phyloP scores from a whole-genome alignment of 1,284 basidiomycete genomes.

The Ustilago sp. region DNA sequence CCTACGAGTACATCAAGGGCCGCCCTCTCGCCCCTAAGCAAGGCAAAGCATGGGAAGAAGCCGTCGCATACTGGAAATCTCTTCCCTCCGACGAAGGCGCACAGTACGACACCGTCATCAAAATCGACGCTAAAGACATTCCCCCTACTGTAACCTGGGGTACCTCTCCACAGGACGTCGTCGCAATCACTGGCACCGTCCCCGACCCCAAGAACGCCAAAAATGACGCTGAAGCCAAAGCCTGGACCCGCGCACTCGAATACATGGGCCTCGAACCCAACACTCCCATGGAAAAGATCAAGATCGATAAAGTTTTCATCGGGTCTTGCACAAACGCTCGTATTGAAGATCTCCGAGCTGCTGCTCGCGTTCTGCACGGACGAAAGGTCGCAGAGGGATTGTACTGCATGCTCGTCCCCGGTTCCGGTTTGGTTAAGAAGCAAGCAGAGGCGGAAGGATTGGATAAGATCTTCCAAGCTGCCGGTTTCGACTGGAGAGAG shows the following conservation, averaged over 20 bases:
- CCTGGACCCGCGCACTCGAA: constrained; percentile 60
- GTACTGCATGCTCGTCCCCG: constrained; percentile 68
- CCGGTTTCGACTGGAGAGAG: constrained; percentile 69
- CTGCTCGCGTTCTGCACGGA: constrained; percentile 65
- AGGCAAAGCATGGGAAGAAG: constrained; percentile 64
- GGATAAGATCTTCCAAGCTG: constrained; percentile 68
- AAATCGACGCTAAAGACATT: constrained; percentile 66
- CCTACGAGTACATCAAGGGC: constrained; percentile 67
- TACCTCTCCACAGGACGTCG: constrained; percentile 65
- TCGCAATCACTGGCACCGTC: constrained; percentile 64
- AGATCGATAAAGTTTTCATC: constrained; percentile 69
- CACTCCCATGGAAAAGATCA: constrained; percentile 67
- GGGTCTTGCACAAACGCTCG: constrained; percentile 69
- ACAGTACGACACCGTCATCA: constrained; percentile 64
- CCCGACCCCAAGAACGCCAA: constrained; percentile 64
- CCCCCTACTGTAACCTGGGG: constrained; percentile 68
- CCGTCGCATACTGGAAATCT: constrained; percentile 64
- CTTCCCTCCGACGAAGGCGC: constrained; percentile 65
- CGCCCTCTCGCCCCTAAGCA: constrained; percentile 65
- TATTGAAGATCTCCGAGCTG: constrained; percentile 67
- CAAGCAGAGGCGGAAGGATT: constrained; percentile 69
- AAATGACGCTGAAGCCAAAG: constrained; percentile 55
- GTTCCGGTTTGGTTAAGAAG: constrained; percentile 68
- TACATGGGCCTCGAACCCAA: constrained; percentile 68
- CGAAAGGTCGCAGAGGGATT: constrained; percentile 61